phyloP scores from a whole-genome alignment of 768 basidiomycete genomes.

The Omphalotus guepiniiformis region DNA sequence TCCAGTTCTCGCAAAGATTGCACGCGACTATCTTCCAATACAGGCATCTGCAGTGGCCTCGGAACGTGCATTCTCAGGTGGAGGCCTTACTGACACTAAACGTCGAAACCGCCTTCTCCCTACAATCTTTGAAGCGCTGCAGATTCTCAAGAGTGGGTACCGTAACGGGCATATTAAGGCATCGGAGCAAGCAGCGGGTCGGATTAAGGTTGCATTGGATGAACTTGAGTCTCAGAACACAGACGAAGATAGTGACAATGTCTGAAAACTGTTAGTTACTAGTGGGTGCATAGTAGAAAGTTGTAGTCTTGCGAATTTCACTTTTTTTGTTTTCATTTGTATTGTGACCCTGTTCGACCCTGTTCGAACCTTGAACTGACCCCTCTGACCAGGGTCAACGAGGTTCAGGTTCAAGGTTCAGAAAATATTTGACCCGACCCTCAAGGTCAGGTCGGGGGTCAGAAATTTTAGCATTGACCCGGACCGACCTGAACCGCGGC shows the following conservation, averaged over 20 bases:
- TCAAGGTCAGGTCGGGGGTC: no score
- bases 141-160: constrained; percentile 26
- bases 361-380: background rate
- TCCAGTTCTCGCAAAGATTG: constrained; percentile 19
- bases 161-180: constrained; percentile 21
- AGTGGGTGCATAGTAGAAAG: background rate
- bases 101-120: constrained; percentile 16
- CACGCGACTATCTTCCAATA: constrained; percentile 23
- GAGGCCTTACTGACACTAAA: constrained; percentile 19
- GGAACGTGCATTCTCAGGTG: constrained; percentile 24
- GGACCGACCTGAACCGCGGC: no score
- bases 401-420: background rate
- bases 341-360: background rate
- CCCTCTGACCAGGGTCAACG: background rate
- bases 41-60: constrained; percentile 23
- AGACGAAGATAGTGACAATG: no score
- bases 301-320: background rate
- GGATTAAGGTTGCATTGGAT: background rate
- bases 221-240: no score
- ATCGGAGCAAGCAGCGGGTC: constrained; percentile 10
- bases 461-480: no score
- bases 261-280: no score
- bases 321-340: background rate
- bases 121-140: constrained; percentile 21
- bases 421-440: background rate